Evolutionary conservation across 73 alveolate species (phyloP), one percentile per base, ranked within the genome.

Genomic region (Blepharisma stoltei): DNA sequence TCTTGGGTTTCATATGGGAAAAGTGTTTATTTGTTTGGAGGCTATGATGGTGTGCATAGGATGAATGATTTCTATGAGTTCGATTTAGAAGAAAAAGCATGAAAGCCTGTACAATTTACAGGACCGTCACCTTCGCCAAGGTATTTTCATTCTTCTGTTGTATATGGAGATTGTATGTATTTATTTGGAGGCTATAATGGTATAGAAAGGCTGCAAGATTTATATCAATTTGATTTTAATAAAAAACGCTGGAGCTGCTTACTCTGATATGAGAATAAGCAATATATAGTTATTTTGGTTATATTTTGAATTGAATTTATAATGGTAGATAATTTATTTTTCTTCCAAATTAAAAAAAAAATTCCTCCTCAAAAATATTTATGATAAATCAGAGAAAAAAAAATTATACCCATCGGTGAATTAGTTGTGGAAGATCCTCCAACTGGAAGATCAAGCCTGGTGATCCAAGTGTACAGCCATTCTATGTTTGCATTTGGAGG

Each of bases 161-260:
- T 78, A 46, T 90, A 89, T 68, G 98, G 95, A 47, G 95, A 90
- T 79, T 84, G 89, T 21, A 76, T 93, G 89, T 93, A 90, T 68
- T 87, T 93, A 45, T 93, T 93, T 68, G 98, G 98, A 32, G 98
- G 98, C 23, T 93, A 93, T 71, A 90, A 87, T 54, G 98, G 98
- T 47, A 88, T 80, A 68, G 95, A 89, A 65, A 53, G 86, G 47
- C 55, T 20, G 45, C 83, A 84, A 37, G 90, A 84, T 60, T 81
- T 85, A 54, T 89, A 82, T 71, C 67, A 86, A 50, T 89, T 67
- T 70, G 82, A 81, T 48, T 86, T 89, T 55, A 81, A 48, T 11
- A 55, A 73, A 25, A 25, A 23, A 14, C 20, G 54, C 32, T 73
- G 82, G 6, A 27, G 48, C 4, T 53, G 78, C 43, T 27, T n/a